Base-by-base conservation (phyloP, 768 basidiomycete genomes). In the Panaeolus papilionaceus region DNA sequence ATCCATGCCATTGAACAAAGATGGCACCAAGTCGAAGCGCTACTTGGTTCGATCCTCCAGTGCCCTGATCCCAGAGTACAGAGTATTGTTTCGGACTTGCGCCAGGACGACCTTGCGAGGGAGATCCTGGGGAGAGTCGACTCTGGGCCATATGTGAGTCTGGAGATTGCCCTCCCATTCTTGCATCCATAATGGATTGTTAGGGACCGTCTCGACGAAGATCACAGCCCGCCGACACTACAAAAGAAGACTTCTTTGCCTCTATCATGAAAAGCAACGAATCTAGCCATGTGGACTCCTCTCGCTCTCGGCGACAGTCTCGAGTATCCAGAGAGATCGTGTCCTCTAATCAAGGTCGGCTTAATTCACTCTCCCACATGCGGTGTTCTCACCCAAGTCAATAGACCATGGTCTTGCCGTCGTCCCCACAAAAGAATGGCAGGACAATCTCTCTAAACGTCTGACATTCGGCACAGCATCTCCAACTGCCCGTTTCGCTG, bases 1-100 rank as follows among this genome's bases (percentile, higher is more conserved):
- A 95, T 96, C 62, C 92, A 95, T 76, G 94, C 94, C 44, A 95
- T 96, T 63, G 95, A 96, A 79, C 92, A 93, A 67, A 80, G 94
- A 72, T 92, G 95, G 89, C 95, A 96, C 72, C 92, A 95, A 75
- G 92, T 96, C 72, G 95, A 96, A 78, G 92, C 94, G 12, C 80
- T 96, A n/a, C 83, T 96, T 5, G 95, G 93, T 40, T 89, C 91
- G 12, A 83, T 96, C 63, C 82, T 96, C 62, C 87, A 91, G 71
- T 92, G 91, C 67, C 83, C 85, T 37, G 90, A 92, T 75, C 80
- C 85, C 18, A 81, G 89, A 66, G 88, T 92, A 0, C 87, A 89
- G 74, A 80, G 79, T 40, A 75, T 93, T 62, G 81, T 93, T 44
- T 79, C 83, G 39, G 89, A 92, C 71, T 77, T 94, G 54, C 84